A percentile compares a stretch with the other conserved stretches of the same genome.
Conservation (phyloP, 129 eudicot genomes). For the Chrysanthemum seticuspe region DNA sequence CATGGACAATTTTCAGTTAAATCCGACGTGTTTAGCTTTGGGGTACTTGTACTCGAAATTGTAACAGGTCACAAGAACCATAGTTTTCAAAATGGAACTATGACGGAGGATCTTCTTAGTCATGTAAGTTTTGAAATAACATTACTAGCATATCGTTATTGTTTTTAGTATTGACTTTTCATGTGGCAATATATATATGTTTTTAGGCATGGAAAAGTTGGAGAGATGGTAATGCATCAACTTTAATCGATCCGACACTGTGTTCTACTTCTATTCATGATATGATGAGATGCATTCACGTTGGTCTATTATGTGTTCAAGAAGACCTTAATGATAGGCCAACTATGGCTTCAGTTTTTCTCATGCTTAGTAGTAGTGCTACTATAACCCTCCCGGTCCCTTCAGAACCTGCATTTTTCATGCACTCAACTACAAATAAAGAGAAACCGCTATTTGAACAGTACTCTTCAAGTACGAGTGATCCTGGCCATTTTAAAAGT, state of each 20-base stretch:
- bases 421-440: neutral
- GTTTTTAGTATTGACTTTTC: neutral
- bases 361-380: slow-evolving; percentile 48
- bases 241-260: slow-evolving; percentile 37
- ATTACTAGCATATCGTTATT: neutral
- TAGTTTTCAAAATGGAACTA: slow-evolving; percentile 27
- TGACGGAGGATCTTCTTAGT: slow-evolving; percentile 35
- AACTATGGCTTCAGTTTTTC: slow-evolving; percentile 47
- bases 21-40: slow-evolving; percentile 52
- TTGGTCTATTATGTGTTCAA: slow-evolving; percentile 57
- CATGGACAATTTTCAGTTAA: slow-evolving; percentile 48
- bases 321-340: slow-evolving; percentile 41
- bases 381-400: slow-evolving; percentile 39
- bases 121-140: slow-evolving; percentile 30
- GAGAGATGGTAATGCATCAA: slow-evolving; percentile 29
- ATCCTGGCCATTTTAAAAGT: neutral
- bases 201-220: slow-evolving; percentile 54
- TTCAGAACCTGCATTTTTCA: slow-evolving; percentile 38
- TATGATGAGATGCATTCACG: slow-evolving; percentile 43
- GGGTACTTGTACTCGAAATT: slow-evolving; percentile 46
- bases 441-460: neutral
- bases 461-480: slow-evolving; percentile 3
- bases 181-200: slow-evolving; percentile 2
- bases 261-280: slow-evolving; percentile 19
- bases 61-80: slow-evolving; percentile 40